Percentiles rank a stretch among this genome's conserved stretches.
phyloP scores from a whole-genome alignment of 2,329 filamentous ascomycete genomes.

The Torrubiella hemipterigena region DNA sequence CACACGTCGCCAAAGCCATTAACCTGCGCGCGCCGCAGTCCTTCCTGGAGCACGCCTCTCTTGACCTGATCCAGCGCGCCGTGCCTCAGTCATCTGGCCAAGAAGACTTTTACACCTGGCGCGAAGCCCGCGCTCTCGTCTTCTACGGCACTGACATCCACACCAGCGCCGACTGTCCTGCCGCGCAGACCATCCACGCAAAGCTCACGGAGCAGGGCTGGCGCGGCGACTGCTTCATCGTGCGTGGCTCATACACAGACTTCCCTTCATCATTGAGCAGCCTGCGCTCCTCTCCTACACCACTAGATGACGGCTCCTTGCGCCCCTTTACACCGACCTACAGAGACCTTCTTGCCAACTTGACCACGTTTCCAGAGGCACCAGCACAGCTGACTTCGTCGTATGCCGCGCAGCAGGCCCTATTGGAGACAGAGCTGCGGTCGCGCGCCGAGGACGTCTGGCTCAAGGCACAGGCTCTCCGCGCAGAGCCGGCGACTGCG shows the following conservation, averaged over 20 bases:
- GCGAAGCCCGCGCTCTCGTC: slow-evolving; percentile 33
- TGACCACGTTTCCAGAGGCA: no score
- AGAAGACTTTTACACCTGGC: slow-evolving; percentile 33
- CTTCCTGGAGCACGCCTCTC: slow-evolving; percentile 32
- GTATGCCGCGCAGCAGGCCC: no score
- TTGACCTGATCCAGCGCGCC: slow-evolving; percentile 38
- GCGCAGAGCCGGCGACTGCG: slow-evolving; percentile 25
- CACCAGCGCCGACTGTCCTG: slow-evolving; percentile 36
- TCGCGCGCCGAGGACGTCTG: slow-evolving; percentile 31
- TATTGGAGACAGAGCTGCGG: slow-evolving; percentile 38
- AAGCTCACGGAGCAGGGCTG: slow-evolving; percentile 36
- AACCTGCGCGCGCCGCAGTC: slow-evolving; percentile 37
- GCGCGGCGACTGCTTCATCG: slow-evolving; percentile 38
- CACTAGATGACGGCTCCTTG: no score
- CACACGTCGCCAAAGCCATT: slow-evolving; percentile 39
- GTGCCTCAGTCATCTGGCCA: slow-evolving; percentile 36
- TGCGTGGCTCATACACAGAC: slow-evolving; percentile 44
- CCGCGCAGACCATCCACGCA: slow-evolving; percentile 29
- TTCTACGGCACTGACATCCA: slow-evolving; percentile 41
- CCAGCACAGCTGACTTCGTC: no score
- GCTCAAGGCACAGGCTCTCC: slow-evolving; percentile 27
- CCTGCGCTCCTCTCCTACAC: no score
- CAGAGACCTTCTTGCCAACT: no score
- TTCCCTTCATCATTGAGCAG: no score
- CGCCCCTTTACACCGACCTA: no score